phyloP scores from a whole-genome alignment of 2,329 filamentous ascomycete species.

The Colletotrichum lini region DNA sequence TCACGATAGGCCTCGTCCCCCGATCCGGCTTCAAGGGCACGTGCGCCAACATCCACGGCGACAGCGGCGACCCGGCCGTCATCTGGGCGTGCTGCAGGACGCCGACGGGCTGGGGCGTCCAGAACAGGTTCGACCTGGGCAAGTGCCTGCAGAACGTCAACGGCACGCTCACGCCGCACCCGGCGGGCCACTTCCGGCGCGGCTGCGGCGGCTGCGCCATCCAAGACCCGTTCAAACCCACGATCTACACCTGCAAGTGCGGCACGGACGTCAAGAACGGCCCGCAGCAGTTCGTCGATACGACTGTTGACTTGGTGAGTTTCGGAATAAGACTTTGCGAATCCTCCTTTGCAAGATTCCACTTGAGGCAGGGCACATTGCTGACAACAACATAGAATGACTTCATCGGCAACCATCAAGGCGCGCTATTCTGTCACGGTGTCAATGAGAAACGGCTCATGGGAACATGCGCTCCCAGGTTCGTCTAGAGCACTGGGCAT shows the following conservation, averaged over 20 bases:
- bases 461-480: background rate
- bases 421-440: background rate
- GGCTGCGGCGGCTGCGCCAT: conserved; percentile 15
- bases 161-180: background rate
- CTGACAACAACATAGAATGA: background rate
- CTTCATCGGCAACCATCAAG: background rate
- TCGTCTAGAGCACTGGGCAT: background rate
- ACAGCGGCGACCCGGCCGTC: background rate
- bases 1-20: background rate
- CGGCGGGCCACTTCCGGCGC: background rate
- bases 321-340: too few relatives aligned
- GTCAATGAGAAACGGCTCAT: background rate
- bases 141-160: conserved; percentile 2
- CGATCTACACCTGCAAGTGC: background rate
- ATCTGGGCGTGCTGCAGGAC: conserved; percentile 9
- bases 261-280: background rate
- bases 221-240: background rate
- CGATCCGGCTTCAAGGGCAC: background rate
- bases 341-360: background rate
- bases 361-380: background rate
- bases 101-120: background rate
- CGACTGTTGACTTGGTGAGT: conserved; percentile 6
- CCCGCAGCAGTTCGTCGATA: background rate
- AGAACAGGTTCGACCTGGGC: background rate
- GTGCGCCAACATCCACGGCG: background rate